Base-by-base conservation (phyloP, 371 early-diverging fungal species). In the Parasitella parasitica region DNA sequence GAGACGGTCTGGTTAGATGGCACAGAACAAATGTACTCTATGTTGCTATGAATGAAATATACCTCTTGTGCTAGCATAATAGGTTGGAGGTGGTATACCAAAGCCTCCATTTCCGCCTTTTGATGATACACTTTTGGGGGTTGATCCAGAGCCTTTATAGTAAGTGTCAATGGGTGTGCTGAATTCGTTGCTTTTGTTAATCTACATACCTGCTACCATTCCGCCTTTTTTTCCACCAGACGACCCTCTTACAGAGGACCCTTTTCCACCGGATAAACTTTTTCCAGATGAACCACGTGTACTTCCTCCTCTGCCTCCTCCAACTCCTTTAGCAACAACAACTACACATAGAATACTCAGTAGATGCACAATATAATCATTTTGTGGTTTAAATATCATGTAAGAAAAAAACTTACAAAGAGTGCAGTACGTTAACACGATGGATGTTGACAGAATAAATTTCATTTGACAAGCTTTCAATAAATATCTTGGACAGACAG, bases 101-200 rank as follows among this genome's bases (percentile, higher is more conserved):
- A 70, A 72, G n/a, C 43, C 49, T 28, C 81, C 81, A 51, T 58
- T 71, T 4, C 78, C 78, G n/a, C 81, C 81, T 55, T 69, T 70
- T 2, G 70, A 66, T 24, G 64, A 67, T 39, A 58, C 65, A 22
- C 53, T 57, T 9, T 51, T 38, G 5, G 68, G 64, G 22, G 71
- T 52, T 9, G 67, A 65, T 11, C 66, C 35, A 13, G 52, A 43
- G 16, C 38, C 49, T 54, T 34, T 61, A 52, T n/a, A 37, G 0
- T 11, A 4, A 4, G 12, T n/a, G n/a, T n/a, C n/a, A n/a, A n/a
- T n/a, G n/a, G n/a, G n/a, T n/a, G n/a, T n/a, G n/a, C n/a, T n/a
- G n/a, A n/a, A n/a, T n/a, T n/a, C n/a, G n/a, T n/a, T n/a, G n/a
- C n/a, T n/a, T n/a, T n/a, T n/a, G n/a, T n/a, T n/a, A 22, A 12